A percentile compares a stretch with the other conserved stretches of the same genome.
Conservation (phyloP, 495 filamentous ascomycete genomes). For the Podospora pseudocomata region DNA sequence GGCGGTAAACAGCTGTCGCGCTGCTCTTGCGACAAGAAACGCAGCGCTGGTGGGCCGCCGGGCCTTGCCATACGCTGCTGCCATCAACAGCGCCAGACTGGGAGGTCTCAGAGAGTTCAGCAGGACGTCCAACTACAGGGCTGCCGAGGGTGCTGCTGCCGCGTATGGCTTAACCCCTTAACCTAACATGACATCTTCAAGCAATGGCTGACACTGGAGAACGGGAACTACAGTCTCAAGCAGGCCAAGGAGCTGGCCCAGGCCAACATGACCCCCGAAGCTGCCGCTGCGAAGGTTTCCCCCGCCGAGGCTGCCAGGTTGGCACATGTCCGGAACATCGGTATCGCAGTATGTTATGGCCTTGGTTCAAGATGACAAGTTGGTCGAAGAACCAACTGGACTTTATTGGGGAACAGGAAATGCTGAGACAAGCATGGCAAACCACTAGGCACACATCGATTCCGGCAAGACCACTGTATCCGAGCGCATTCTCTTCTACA, state of each 20-base stretch:
- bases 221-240: conserved; percentile 33
- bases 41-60: conserved; percentile 18
- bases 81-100: conserved; percentile 17
- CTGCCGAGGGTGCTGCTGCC: conserved; percentile 32
- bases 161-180: conserved; percentile 25
- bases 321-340: conserved; percentile 85
- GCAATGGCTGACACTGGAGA: conserved; percentile 10
- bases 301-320: conserved; percentile 73
- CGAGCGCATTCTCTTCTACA: conserved; percentile 98
- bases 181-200: not conserved
- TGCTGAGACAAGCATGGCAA: conserved; percentile 25
- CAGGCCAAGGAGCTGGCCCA: conserved; percentile 43
- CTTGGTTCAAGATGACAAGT: not conserved
- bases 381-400: not conserved
- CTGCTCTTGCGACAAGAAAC: conserved; percentile 26
- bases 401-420: not conserved
- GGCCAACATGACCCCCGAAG: conserved; percentile 44
- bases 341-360: conserved; percentile 74
- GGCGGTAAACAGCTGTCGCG: conserved; percentile 40
- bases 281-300: conserved; percentile 57
- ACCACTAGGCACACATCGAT: conserved; percentile 86
- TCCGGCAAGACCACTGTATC: conserved; percentile 97
- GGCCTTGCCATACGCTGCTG: conserved; percentile 6
- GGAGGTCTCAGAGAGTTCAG: conserved; percentile 31
- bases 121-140: conserved; percentile 19